phyloP scores from a whole-genome alignment of 352 stramenopile species.

The Phytophthora uliginosa region DNA sequence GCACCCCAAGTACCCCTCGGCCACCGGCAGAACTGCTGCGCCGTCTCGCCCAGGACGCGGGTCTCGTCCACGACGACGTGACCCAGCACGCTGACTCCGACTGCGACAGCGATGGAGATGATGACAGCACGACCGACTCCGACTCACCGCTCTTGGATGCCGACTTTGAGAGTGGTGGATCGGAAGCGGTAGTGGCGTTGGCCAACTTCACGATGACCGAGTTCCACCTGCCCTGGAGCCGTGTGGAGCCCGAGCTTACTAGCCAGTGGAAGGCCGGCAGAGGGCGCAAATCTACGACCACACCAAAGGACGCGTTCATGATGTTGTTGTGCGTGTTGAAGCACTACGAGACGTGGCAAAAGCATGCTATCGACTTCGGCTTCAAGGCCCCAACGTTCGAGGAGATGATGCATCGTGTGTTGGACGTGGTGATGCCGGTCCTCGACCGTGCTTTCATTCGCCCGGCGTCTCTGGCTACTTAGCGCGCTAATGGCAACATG shows the following conservation, averaged over 20 bases:
- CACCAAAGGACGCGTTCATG: conserved; percentile 11
- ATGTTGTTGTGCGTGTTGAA: conserved; percentile 11
- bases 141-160: conserved; percentile 7
- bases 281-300: not conserved
- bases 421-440: not conserved
- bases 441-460: not conserved
- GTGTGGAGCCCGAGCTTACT: conserved; percentile 7
- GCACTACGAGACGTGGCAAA: conserved; percentile 16
- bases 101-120: not conserved
- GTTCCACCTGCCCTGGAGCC: conserved; percentile 5
- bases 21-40: not conserved
- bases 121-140: not conserved
- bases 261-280: conserved; percentile 7
- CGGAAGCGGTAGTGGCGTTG: conserved; percentile 8
- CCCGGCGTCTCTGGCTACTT: not conserved
- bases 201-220: conserved; percentile 12
- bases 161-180: conserved; percentile 14
- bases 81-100: not conserved
- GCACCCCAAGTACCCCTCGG: not conserved
- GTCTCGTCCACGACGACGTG: conserved; percentile 1
- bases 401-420: conserved; percentile 11
- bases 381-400: conserved; percentile 9
- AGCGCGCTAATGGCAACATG: conserved; percentile 4
- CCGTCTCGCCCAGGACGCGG: not conserved
- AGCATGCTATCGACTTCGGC: conserved; percentile 7